These are phyloP conservation scores for Penicillium lagena DNA, from an alignment of 495 filamentous ascomycete genomes.

Conservation along the genomic window DNA sequence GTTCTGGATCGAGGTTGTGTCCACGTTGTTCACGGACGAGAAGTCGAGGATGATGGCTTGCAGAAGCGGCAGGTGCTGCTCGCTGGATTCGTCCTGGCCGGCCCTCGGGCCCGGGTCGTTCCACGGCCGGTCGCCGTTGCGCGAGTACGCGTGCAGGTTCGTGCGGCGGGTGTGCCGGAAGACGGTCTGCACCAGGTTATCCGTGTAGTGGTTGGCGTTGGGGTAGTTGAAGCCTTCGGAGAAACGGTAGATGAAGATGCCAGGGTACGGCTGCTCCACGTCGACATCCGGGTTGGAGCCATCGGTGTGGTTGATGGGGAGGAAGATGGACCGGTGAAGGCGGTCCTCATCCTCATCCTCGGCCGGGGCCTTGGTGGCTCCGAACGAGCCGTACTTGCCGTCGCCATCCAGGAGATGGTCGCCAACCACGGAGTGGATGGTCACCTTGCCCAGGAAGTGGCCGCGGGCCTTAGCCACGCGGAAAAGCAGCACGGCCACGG, in stretches of 20 bases:
- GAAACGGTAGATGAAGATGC: slow-evolving; percentile 97
- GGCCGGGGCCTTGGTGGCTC: slow-evolving; percentile 22
- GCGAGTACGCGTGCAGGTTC: slow-evolving; percentile 53
- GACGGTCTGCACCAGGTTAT: slow-evolving; percentile 67
- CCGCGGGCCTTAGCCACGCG: slow-evolving; percentile 79
- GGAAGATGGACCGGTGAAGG: slow-evolving; percentile 64
- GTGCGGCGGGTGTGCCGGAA: slow-evolving; percentile 74
- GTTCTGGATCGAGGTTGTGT: slow-evolving; percentile 90
- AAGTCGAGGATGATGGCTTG: slow-evolving; percentile 95
- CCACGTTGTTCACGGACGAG: slow-evolving; percentile 91
- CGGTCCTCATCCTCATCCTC: slow-evolving; percentile 19
- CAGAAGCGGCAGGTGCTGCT: slow-evolving; percentile 61
- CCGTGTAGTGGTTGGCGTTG: slow-evolving; percentile 87
- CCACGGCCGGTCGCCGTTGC: slow-evolving; percentile 85
- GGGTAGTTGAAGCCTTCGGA: slow-evolving; percentile 96
- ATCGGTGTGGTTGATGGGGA: slow-evolving; percentile 83
- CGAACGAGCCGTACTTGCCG: slow-evolving; percentile 50
- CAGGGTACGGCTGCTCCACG: slow-evolving; percentile 75
- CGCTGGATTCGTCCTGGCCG: slow-evolving; percentile 39
- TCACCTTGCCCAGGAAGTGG: slow-evolving; percentile 81
- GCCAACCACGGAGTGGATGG: slow-evolving; percentile 83
- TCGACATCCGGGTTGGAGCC: slow-evolving; percentile 86
- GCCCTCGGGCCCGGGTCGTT: slow-evolving; percentile 81
- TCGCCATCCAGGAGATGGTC: slow-evolving; percentile 67
- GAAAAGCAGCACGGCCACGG: slow-evolving; percentile 75